These are phyloP conservation scores for Fusarium sp. DNA, from an alignment of 2,329 filamentous ascomycete genomes.

Conservation along the genomic window DNA sequence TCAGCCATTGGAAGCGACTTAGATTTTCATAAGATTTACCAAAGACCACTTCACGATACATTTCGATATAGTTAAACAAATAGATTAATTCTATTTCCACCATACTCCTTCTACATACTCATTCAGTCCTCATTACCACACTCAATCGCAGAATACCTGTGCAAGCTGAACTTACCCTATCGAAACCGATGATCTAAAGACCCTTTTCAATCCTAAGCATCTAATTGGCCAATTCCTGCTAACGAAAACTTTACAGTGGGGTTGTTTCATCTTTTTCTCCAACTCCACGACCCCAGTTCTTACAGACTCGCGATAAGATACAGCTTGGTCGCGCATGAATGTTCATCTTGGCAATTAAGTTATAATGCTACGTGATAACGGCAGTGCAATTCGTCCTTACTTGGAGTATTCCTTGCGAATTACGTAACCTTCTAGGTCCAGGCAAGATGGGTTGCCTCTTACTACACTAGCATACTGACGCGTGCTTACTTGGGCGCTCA, in stretches of 20 bases:
- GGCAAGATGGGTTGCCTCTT: background rate
- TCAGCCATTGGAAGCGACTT: too few species aligned
- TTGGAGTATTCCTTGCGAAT: background rate
- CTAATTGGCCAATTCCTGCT: background rate
- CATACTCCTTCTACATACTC: background rate
- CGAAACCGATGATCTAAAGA: background rate
- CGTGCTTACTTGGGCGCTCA: background rate
- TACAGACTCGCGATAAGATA: background rate
- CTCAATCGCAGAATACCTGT: background rate
- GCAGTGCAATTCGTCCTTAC: background rate
- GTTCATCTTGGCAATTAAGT: background rate
- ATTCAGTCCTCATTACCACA: rapidly evolving
- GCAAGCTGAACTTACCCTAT: background rate
- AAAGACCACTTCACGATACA: too few species aligned
- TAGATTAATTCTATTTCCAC: too few species aligned
- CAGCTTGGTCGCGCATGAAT: background rate
- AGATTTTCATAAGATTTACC: too few species aligned
- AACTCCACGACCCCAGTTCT: background rate
- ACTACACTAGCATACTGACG: background rate
- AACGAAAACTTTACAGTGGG: background rate
- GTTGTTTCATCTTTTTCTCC: background rate
- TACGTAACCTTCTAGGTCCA: background rate
- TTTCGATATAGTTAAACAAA: too few species aligned
- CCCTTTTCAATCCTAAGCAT: background rate
- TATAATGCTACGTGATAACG: background rate